Evolutionary conservation across 805 yeast species (phyloP).

Genomic region (Kregervanrija pseudodelftensis): DNA sequence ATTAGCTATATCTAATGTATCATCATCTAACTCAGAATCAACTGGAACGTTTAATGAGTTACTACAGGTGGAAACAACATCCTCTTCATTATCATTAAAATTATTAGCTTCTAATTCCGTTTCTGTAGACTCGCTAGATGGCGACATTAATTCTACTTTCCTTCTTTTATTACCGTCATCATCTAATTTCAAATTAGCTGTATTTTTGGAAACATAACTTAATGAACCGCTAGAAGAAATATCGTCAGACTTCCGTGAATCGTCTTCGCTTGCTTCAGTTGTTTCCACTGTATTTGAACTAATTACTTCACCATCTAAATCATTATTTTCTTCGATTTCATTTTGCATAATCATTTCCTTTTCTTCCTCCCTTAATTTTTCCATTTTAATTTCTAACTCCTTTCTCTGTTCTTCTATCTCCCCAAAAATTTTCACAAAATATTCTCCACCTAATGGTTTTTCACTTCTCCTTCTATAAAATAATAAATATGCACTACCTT

Average conservation of each 20-base stretch:
- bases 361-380: slow-evolving; percentile 1
- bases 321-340: neutral
- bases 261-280: slow-evolving; percentile 3
- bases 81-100: neutral
- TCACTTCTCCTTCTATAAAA: slow-evolving; percentile 61
- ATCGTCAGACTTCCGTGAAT: neutral
- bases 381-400: slow-evolving; percentile 5
- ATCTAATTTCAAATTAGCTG: neutral
- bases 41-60: too few species aligned
- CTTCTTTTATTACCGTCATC: slow-evolving; percentile 10
- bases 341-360: neutral
- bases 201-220: neutral
- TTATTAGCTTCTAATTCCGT: too few species aligned
- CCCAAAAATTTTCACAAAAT: slow-evolving; percentile 33
- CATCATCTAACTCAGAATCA: too few species aligned
- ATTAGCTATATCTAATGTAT: too few species aligned
- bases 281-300: neutral
- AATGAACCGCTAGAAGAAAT: slow-evolving; percentile 1
- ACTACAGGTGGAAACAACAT: neutral
- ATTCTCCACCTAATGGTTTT: slow-evolving; percentile 40
- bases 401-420: slow-evolving; percentile 27
- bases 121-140: neutral
- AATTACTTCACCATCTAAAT: neutral
- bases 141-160: slow-evolving; percentile 4
- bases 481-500: slow-evolving; percentile 79